phyloP scores from a whole-genome alignment of 2,329 filamentous ascomycete species.

The Pseudopithomyces chartarum region DNA sequence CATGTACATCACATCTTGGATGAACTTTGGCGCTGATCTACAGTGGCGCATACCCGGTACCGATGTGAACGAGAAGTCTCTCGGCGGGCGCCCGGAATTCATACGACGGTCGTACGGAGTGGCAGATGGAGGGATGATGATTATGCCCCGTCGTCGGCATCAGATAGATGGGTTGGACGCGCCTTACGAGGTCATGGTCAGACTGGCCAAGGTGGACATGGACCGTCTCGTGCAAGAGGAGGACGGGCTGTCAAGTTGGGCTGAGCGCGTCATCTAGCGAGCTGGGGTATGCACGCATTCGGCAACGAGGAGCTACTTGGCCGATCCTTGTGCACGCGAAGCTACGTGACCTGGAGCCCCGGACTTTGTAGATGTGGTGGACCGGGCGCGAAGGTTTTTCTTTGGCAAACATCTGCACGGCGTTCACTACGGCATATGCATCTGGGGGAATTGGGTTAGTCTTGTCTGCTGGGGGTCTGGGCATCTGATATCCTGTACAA shows the following conservation, averaged over 20 bases:
- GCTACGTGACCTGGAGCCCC: constrained; percentile 2
- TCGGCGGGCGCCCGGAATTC: constrained; percentile 38
- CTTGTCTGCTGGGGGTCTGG: constrained; percentile 27
- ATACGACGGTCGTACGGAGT: constrained; percentile 37
- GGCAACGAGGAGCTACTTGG: neutral
- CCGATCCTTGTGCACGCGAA: neutral
- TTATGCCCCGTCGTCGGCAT: constrained; percentile 36
- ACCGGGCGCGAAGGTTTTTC: neutral
- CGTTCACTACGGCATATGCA: constrained; percentile 19
- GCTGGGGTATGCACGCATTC: neutral
- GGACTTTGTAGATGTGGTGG: constrained; percentile 4
- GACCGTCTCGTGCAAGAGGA: constrained; percentile 33
- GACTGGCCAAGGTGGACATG: constrained; percentile 42
- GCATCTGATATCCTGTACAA: constrained; percentile 45
- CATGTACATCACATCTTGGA: constrained; percentile 43
- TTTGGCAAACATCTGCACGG: constrained; percentile 6
- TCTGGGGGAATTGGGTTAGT: constrained; percentile 22
- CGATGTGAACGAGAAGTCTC: constrained; percentile 23
- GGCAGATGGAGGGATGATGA: constrained; percentile 42
- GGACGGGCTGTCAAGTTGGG: constrained; percentile 34
- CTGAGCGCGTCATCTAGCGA: constrained; percentile 29
- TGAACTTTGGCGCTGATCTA: constrained; percentile 39
- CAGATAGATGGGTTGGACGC: constrained; percentile 28
- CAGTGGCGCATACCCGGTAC: constrained; percentile 43
- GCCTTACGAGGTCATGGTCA: constrained; percentile 41